A percentile compares a stretch with the other conserved stretches of the same genome.
These are phyloP conservation scores for Sungouiella thailandica DNA, from an alignment of 805 yeast species.

Conservation along the genomic window DNA sequence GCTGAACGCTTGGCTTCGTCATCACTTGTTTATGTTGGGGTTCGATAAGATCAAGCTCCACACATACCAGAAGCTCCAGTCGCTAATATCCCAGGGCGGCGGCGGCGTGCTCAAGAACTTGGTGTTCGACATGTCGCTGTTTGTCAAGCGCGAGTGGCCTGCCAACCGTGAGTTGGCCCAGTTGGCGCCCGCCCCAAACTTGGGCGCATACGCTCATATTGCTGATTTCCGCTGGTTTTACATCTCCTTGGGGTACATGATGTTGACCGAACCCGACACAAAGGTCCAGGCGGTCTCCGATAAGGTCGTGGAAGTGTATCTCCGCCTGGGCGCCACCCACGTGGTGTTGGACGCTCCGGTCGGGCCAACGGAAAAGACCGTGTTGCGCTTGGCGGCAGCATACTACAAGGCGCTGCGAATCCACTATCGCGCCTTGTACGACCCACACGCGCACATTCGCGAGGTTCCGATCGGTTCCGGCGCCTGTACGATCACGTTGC, in stretches of 20 bases:
- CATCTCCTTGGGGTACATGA: slow-evolving; percentile 24
- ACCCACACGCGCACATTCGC: slow-evolving; percentile 11
- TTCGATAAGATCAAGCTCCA: slow-evolving; percentile 29
- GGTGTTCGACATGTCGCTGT: slow-evolving; percentile 30
- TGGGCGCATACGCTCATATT: slow-evolving; percentile 1
- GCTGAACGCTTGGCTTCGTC: slow-evolving; percentile 22
- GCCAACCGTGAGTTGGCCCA: slow-evolving; percentile 8
- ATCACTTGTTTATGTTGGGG: slow-evolving; percentile 32
- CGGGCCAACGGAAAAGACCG: slow-evolving; percentile 5
- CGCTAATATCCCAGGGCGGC: slow-evolving; percentile 22
- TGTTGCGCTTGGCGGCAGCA: slow-evolving; percentile 16
- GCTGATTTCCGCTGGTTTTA: slow-evolving; percentile 20
- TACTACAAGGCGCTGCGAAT: slow-evolving; percentile 24
- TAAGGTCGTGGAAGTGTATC: slow-evolving; percentile 27
- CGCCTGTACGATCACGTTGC: slow-evolving; percentile 21
- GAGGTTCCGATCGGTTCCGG: slow-evolving; percentile 1
- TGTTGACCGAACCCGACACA: slow-evolving; percentile 16
- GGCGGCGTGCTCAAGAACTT: slow-evolving; percentile 30
- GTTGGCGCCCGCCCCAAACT: slow-evolving; percentile 2
- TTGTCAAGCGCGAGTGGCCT: slow-evolving; percentile 25
- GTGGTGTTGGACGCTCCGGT: slow-evolving; percentile 5
- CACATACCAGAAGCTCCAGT: slow-evolving; percentile 28
- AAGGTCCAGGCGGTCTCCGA: slow-evolving; percentile 24
- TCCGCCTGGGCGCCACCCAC: slow-evolving; percentile 14
- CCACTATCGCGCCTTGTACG: slow-evolving; percentile 20